These are phyloP conservation scores for Oropetium thomaeum DNA, from an alignment of 176 grass and related monocot genomes.

Conservation along the genomic window DNA sequence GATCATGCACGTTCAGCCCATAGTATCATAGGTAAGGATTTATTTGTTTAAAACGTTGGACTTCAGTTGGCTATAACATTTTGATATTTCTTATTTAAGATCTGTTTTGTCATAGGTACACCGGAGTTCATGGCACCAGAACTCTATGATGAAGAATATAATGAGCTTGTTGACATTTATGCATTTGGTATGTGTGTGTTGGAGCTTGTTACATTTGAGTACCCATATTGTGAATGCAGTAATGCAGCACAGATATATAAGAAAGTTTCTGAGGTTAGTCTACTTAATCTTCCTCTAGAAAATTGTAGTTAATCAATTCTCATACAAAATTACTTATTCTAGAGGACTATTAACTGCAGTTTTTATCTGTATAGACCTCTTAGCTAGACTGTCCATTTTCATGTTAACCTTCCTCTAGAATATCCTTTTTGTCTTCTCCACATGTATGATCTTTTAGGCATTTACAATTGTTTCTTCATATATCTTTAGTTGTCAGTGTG, in stretches of 20 bases:
- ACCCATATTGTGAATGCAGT: conserved; percentile 74
- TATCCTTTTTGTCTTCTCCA: neutral
- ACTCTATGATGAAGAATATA: conserved; percentile 78
- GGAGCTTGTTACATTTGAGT: conserved; percentile 82
- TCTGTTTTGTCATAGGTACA: conserved; percentile 44
- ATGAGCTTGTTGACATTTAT: conserved; percentile 80
- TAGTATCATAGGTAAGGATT: conserved; percentile 63
- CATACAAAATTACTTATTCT: neutral
- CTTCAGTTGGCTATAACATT: neutral
- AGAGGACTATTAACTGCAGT: no score
- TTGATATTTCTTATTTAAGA: conserved; percentile 13
- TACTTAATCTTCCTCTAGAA: conserved; percentile 1
- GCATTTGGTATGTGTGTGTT: conserved; percentile 86
- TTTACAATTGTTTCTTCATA: neutral
- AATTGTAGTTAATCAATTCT: neutral
- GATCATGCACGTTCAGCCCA: conserved; percentile 73
- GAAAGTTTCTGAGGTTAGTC: conserved; percentile 64
- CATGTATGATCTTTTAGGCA: neutral
- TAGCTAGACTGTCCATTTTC: no score
- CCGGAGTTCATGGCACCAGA: conserved; percentile 87
- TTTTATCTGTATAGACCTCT: no score
- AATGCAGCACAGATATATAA: conserved; percentile 86
- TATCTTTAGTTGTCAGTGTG: neutral
- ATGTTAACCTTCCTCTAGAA: neutral
- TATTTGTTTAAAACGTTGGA: neutral